Base-by-base conservation (phyloP, 2,329 filamentous ascomycete species). In the Ophiocordyceps sinensis region DNA sequence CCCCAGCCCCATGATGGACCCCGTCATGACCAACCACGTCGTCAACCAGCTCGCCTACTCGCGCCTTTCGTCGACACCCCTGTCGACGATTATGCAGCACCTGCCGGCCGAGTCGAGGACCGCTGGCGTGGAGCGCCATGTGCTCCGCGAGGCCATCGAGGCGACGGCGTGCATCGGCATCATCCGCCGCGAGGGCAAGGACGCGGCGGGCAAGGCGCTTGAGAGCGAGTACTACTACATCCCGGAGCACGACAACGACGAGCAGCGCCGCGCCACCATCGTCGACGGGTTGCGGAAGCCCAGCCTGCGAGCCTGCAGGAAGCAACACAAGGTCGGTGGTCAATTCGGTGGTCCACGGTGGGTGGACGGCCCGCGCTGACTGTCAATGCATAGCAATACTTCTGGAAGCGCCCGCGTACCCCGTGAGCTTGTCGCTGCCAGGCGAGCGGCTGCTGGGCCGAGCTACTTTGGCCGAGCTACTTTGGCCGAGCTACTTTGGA, bases 141-240 rank as follows among this genome's bases (percentile, higher is more conserved):
- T 78, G 35, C 72, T 96, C 40, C 79, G 80, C 45, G 67, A 64
- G 37, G 71, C 93, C 43, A 74, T 96, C 36, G 82, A 87, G 55
- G 66, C 68, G 21, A 83, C 85, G 6, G 61, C 73, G 9, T 94
- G 86, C 56, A 79, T 96, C 47, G 91, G 91, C 37, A 82, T 91
- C 59, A 94, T 98, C 52, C 71, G 74, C 40, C 81, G 91, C 32
- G 81, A 89, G 58, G 91, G 91, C 56, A 98, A 96, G 61, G 91
- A 98, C 57, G 91, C 91, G 5, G 89, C 91, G 0, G 91, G 91
- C 50, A 91, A 95, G 65, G 67, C 81, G 7, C 73, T 98, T 1
- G 89, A 98, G 68, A 93, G 85, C 67, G 88, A 98, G 60, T 96
- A 93, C 60, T 96, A 96, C 63, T 98, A 98, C 55, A 71, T 95